These are phyloP conservation scores for Hemileia vastatrix DNA, from an alignment of 1,284 basidiomycete species.

Conservation along the genomic window DNA sequence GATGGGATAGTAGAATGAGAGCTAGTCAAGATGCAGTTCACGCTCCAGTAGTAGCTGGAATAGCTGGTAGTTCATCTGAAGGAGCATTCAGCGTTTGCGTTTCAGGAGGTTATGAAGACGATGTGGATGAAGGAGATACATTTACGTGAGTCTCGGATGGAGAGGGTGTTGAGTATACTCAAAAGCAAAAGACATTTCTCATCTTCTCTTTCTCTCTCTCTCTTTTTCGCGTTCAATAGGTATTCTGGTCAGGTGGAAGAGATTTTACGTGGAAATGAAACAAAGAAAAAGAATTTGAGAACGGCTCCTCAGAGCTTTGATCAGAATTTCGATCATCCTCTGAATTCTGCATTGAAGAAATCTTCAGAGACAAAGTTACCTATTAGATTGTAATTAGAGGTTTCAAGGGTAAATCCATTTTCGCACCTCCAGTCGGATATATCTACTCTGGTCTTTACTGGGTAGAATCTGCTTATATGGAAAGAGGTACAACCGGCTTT, in stretches of 20 bases:
- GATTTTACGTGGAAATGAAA: background rate
- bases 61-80: constrained; percentile 23
- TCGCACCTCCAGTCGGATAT: no score
- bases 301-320: no score
- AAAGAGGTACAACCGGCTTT: no score
- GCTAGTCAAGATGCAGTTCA: constrained; percentile 10
- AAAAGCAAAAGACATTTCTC: background rate
- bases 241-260: background rate
- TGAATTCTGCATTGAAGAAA: no score
- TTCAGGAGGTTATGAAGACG: constrained; percentile 32
- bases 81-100: constrained; percentile 29
- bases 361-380: no score
- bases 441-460: no score
- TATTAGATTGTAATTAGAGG: no score
- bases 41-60: constrained; percentile 31
- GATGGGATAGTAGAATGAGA: constrained; percentile 27
- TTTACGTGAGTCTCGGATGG: constrained; percentile 24
- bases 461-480: no score
- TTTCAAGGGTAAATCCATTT: no score
- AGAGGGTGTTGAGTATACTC: no score
- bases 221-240: background rate
- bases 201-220: background rate
- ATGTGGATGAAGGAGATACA: constrained; percentile 25
- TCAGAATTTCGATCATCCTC: no score
- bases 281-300: no score